Evolutionary conservation across 1,284 basidiomycete species (phyloP).

Genomic region (Cutaneotrichosporon sp.): DNA sequence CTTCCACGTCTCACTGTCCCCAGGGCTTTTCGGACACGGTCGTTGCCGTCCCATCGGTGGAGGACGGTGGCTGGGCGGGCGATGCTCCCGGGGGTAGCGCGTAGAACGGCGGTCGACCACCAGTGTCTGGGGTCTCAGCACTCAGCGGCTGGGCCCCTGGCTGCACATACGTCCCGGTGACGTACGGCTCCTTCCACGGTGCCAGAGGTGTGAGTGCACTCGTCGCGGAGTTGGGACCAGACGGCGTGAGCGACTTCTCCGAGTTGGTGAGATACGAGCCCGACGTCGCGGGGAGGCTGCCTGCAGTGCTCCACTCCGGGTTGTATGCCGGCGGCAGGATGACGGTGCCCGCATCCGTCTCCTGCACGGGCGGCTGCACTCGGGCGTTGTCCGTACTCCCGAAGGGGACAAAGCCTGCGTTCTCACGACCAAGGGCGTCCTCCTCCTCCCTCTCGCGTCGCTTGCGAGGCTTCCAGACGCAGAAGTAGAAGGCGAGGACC

Average conservation of each 20-base stretch:
- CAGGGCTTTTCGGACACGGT: no score
- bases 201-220: not conserved
- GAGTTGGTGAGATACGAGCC: not conserved
- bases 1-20: no score
- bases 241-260: not conserved
- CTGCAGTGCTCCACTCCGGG: not conserved
- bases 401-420: slow-evolving; percentile 1
- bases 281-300: not conserved
- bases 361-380: not conserved
- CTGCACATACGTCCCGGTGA: not conserved
- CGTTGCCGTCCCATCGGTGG: no score
- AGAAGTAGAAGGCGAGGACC: not conserved
- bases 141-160: not conserved
- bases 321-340: not conserved
- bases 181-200: slow-evolving; percentile 1
- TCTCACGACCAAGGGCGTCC: not conserved
- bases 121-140: not conserved
- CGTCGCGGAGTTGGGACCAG: not conserved
- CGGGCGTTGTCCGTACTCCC: not conserved
- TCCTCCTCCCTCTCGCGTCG: not conserved
- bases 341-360: not conserved
- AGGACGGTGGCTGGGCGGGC: not conserved
- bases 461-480: slow-evolving; percentile 4
- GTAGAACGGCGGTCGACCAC: not conserved
- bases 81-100: not conserved